Conservation (phyloP, 192 early-diverging fungal genomes). For the Gryganskiella cystojenkinii region DNA sequence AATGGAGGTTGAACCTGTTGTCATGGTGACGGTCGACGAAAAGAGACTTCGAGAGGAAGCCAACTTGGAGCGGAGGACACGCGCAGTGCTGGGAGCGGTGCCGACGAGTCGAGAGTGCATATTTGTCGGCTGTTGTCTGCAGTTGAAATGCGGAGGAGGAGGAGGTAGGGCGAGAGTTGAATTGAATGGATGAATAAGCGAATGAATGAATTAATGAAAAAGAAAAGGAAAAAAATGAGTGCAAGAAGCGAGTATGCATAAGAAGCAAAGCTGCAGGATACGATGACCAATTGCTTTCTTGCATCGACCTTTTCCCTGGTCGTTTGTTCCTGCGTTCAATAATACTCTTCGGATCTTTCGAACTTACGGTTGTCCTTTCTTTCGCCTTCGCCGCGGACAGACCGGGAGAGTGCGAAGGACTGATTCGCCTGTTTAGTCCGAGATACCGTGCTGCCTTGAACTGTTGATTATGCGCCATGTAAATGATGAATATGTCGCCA, state of each 20-base stretch:
- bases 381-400: too few relatives aligned
- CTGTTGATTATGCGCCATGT: background rate
- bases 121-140: background rate
- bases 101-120: constrained; percentile 47
- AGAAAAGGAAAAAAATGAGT: background rate
- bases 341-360: background rate
- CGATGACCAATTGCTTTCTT: background rate
- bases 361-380: background rate
- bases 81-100: constrained; percentile 36
- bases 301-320: background rate
- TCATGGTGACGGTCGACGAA: background rate
- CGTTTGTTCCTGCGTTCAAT: background rate
- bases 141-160: background rate
- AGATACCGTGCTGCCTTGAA: background rate
- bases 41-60: constrained; percentile 5
- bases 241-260: background rate
- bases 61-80: constrained; percentile 22
- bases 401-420: background rate
- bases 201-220: constrained; percentile 4
- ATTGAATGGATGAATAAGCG: background rate
- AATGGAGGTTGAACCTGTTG: too few relatives aligned
- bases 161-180: background rate
- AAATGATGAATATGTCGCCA: too few relatives aligned
- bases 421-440: background rate
- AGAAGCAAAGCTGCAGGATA: background rate